Evolutionary conservation across 108 stramenopile genomes (phyloP).

Genomic region (Parietichytrium sp.): DNA sequence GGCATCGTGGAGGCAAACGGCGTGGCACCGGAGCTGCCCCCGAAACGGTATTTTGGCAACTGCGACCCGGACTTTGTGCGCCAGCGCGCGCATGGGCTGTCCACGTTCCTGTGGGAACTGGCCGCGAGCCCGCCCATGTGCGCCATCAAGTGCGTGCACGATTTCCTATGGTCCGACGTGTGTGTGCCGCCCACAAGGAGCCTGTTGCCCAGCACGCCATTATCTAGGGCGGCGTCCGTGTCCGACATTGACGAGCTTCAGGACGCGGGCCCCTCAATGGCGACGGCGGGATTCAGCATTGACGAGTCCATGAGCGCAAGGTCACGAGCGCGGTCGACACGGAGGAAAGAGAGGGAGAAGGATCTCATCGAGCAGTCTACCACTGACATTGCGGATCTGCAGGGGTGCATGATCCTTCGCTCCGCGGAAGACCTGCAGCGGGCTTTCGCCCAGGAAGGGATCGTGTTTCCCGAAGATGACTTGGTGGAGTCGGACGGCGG

Average conservation of each 20-base stretch:
- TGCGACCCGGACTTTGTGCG: neutral
- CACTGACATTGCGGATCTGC: slow-evolving; percentile 30
- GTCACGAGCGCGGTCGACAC: neutral
- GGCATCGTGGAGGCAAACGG: neutral
- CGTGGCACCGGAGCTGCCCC: neutral
- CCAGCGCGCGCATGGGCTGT: neutral
- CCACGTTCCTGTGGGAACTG: slow-evolving; percentile 11
- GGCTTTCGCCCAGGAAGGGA: slow-evolving; percentile 20
- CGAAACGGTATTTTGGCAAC: slow-evolving; percentile 12
- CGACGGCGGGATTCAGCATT: neutral
- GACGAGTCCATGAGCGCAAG: neutral
- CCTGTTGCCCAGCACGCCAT: slow-evolving; percentile 24
- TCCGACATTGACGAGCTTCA: no score
- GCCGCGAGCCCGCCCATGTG: slow-evolving; percentile 8
- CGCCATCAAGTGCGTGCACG: neutral
- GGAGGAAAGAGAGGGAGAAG: neutral
- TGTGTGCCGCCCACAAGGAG: slow-evolving; percentile 32
- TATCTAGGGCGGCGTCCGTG: neutral
- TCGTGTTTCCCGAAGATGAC: neutral
- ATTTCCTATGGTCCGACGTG: neutral
- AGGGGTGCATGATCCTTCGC: neutral
- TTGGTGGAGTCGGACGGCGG: neutral
- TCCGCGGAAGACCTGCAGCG: slow-evolving; percentile 26
- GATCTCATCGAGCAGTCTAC: neutral
- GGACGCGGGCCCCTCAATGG: neutral